Evolutionary conservation across 2,329 filamentous ascomycete genomes (phyloP).

Genomic region (Didymella sp.): DNA sequence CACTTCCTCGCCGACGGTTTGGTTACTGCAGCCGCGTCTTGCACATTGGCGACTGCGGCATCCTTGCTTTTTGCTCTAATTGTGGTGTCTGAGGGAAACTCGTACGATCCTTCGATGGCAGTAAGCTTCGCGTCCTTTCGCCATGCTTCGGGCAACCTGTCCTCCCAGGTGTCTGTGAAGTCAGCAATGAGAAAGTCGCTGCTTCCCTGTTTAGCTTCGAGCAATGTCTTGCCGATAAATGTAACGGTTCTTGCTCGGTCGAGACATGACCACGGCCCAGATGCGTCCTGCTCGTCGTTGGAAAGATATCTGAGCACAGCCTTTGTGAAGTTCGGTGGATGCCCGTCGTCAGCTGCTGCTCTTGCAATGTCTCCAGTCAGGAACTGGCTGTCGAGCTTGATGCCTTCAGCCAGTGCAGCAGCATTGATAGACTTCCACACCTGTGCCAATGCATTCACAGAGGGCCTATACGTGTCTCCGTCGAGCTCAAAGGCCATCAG

Average conservation of each 20-base stretch:
- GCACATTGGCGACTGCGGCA: conserved; percentile 9
- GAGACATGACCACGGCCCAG: conserved; percentile 45
- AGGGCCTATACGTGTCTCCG: conserved; percentile 55
- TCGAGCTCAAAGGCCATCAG: conserved; percentile 61
- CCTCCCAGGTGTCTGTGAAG: conserved; percentile 49
- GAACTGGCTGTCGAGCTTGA: conserved; percentile 51
- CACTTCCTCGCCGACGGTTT: conserved; percentile 48
- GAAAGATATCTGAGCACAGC: conserved; percentile 49
- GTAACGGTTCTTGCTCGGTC: conserved; percentile 42
- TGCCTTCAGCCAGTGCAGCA: conserved; percentile 50
- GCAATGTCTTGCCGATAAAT: conserved; percentile 43
- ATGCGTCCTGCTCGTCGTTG: conserved; percentile 33
- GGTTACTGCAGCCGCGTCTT: conserved; percentile 19
- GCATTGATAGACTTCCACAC: conserved; percentile 58
- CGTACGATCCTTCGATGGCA: conserved; percentile 42
- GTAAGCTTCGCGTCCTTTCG: conserved; percentile 43
- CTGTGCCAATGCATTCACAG: conserved; percentile 55
- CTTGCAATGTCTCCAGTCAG: conserved; percentile 43
- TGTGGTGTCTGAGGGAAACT: conserved; percentile 44
- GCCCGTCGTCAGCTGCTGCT: conserved; percentile 47
- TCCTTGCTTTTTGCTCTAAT: conserved; percentile 35
- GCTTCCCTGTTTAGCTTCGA: conserved; percentile 36
- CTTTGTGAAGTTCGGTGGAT: conserved; percentile 46
- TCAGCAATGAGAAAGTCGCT: conserved; percentile 40
- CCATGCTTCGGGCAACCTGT: conserved; percentile 49